phyloP scores from a whole-genome alignment of 2,329 filamentous ascomycete genomes.

The Ophiostoma sp. region DNA sequence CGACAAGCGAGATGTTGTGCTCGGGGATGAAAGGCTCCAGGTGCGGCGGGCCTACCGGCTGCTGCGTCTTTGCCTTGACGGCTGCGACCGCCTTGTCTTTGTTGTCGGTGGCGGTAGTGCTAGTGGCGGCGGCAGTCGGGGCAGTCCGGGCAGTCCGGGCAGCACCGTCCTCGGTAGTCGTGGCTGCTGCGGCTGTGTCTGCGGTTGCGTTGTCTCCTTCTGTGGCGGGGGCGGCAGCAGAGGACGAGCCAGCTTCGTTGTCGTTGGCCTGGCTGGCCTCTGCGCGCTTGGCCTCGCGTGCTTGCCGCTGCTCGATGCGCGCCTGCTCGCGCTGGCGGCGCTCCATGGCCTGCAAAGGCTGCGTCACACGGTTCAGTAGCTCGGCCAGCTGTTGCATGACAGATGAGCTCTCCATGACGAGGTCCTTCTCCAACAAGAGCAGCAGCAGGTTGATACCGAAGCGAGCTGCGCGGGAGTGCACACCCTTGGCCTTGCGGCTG shows the following conservation, averaged over 20 bases:
- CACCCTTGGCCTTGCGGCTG: constrained; percentile 80
- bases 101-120: neutral
- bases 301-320: constrained; percentile 29
- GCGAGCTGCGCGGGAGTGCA: constrained; percentile 76
- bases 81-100: neutral
- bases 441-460: constrained; percentile 90
- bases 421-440: constrained; percentile 79
- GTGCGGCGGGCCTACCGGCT: constrained; percentile 45
- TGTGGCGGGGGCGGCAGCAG: neutral
- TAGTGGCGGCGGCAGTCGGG: too few species aligned
- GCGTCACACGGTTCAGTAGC: constrained; percentile 80
- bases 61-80: constrained; percentile 32
- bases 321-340: constrained; percentile 72
- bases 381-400: constrained; percentile 93
- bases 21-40: constrained; percentile 81
- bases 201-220: too few species aligned
- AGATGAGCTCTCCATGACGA: constrained; percentile 94
- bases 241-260: neutral
- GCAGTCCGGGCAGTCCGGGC: neutral
- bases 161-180: constrained; percentile 28
- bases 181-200: constrained; percentile 24
- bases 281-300: constrained; percentile 25
- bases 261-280: constrained; percentile 30
- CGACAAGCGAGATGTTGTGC: constrained; percentile 85
- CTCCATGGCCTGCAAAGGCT: constrained; percentile 74